Conservation (phyloP, 108 stramenopile species). For the Mayamaea pseudoterrestris region DNA sequence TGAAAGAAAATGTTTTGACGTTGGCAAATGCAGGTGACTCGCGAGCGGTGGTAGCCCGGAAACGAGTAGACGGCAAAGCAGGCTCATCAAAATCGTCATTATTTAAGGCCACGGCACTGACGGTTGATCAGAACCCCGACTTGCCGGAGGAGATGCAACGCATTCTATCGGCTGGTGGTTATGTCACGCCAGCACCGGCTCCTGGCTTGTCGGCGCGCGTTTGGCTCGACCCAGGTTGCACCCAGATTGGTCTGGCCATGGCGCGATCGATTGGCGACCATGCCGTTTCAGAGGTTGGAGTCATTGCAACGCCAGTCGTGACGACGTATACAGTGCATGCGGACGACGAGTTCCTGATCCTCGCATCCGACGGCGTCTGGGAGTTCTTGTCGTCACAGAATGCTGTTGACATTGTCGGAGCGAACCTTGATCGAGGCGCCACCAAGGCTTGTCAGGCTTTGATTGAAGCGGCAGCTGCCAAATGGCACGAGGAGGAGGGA, state of each 20-base stretch:
- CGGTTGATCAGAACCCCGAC: slow-evolving; percentile 89
- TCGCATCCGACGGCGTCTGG: slow-evolving; percentile 95
- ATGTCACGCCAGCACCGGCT: slow-evolving; percentile 87
- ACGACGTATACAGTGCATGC: slow-evolving; percentile 32
- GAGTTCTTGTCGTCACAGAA: slow-evolving; percentile 80
- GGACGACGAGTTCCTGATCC: slow-evolving; percentile 74
- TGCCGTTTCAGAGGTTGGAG: slow-evolving; percentile 80
- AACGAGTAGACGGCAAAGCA: slow-evolving; percentile 1
- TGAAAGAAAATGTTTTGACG: slow-evolving; percentile 57
- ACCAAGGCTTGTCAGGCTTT: slow-evolving; percentile 70
- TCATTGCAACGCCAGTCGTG: slow-evolving; percentile 89
- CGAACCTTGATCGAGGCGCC: slow-evolving; percentile 40
- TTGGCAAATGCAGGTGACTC: slow-evolving; percentile 89
- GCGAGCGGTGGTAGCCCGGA: slow-evolving; percentile 73
- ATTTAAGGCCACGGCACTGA: slow-evolving; percentile 46
- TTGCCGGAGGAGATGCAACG: slow-evolving; percentile 58
- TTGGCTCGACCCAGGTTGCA: slow-evolving; percentile 79
- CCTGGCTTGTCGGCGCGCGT: slow-evolving; percentile 82
- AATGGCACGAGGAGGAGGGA: slow-evolving; percentile 93
- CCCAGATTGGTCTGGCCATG: slow-evolving; percentile 94
- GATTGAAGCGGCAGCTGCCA: slow-evolving; percentile 76
- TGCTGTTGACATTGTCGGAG: slow-evolving; percentile 58
- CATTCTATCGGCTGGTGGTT: slow-evolving; percentile 80
- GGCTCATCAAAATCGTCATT: not conserved
- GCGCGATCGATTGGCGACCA: slow-evolving; percentile 92